Conservation (phyloP, 139 green algal species). For the Chloropicon primus region DNA sequence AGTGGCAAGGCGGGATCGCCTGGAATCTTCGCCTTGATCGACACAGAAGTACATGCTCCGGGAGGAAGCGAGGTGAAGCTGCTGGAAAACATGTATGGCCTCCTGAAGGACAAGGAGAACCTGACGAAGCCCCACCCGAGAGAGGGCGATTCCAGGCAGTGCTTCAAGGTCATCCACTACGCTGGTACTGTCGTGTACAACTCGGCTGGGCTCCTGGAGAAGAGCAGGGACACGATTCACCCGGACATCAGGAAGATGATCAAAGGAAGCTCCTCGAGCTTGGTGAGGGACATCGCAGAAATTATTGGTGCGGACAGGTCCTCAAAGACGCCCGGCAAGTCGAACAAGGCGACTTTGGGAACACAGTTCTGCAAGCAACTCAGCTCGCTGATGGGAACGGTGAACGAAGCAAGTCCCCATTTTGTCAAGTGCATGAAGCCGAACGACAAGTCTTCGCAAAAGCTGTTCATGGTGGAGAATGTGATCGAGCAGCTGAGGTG, state of each 20-base stretch:
- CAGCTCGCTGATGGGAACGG: neutral
- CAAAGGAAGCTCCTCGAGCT: neutral
- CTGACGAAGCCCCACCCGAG: neutral
- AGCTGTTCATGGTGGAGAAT: neutral
- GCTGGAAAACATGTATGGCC: slow-evolving; percentile 2
- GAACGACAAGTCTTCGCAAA: neutral
- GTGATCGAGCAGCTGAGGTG: neutral
- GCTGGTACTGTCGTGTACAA: slow-evolving; percentile 7
- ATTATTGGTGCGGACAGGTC: neutral
- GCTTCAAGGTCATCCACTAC: slow-evolving; percentile 8
- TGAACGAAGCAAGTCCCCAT: neutral
- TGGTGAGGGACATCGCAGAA: neutral
- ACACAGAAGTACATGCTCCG: neutral
- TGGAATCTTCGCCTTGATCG: slow-evolving; percentile 1
- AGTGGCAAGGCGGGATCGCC: neutral
- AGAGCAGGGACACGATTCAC: neutral
- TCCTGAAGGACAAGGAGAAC: neutral
- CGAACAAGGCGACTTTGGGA: neutral
- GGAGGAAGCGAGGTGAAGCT: slow-evolving; percentile 6
- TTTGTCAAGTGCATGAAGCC: neutral
- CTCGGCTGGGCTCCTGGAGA: neutral
- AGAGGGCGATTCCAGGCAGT: slow-evolving; percentile 3
- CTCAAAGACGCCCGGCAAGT: neutral
- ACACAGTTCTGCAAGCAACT: neutral
- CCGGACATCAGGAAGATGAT: neutral